These are phyloP conservation scores for Colletotrichum sojae DNA, from an alignment of 2,329 filamentous ascomycete species.

Conservation along the genomic window DNA sequence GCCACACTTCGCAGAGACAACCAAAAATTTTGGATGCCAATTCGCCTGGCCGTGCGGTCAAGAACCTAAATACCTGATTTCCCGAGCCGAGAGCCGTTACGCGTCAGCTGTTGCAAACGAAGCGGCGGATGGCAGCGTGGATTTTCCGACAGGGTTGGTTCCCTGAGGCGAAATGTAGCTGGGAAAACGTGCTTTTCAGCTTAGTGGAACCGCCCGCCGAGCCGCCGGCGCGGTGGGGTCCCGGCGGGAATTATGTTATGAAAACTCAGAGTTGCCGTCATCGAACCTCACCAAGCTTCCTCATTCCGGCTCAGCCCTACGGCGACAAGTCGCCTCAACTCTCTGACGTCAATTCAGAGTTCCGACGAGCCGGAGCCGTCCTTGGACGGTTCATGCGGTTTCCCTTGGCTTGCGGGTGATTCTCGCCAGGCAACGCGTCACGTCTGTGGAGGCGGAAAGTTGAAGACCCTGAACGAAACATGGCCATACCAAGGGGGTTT, in stretches of 20 bases:
- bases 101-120: not conserved
- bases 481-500: not conserved
- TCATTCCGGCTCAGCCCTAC: slow-evolving; percentile 31
- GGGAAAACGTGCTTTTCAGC: not conserved
- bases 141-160: too few relatives aligned
- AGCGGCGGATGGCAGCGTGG: too few relatives aligned
- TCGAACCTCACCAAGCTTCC: slow-evolving; percentile 1
- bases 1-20: not conserved
- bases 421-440: slow-evolving; percentile 27
- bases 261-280: slow-evolving; percentile 37
- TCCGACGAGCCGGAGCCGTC: not conserved
- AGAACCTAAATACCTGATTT: not conserved
- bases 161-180: not conserved
- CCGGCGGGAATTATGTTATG: slow-evolving; percentile 40
- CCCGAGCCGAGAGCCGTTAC: not conserved
- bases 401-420: slow-evolving; percentile 9
- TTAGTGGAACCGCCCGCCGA: slow-evolving; percentile 32
- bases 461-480: not conserved
- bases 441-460: not conserved
- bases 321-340: not conserved
- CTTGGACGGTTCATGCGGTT: slow-evolving; percentile 3
- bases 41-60: not conserved
- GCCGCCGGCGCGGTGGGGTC: slow-evolving; percentile 20
- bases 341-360: slow-evolving; percentile 34
- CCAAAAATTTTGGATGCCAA: not conserved